Base-by-base conservation (phyloP, 78 protist species). In the Creolimax fragrantissima region DNA sequence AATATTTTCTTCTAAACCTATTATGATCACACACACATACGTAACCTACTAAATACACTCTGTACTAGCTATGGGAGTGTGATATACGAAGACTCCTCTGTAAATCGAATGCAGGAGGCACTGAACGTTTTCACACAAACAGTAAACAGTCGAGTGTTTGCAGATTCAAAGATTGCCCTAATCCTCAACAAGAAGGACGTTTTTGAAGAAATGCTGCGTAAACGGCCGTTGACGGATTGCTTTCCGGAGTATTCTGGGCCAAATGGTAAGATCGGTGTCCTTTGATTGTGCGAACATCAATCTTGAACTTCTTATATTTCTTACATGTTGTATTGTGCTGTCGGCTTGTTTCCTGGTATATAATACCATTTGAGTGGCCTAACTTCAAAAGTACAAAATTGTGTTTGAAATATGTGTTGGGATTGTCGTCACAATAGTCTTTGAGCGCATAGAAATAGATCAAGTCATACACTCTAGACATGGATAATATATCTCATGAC, bases 171-270 rank as follows among this genome's bases (percentile, higher is more conserved):
- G 43, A 41, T 93, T 43, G 42, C 32, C 42, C 89, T 93, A 37
- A 3, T 93, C 89, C 37, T 93, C 37, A 93, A 93, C 93, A 93
- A 93, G 90, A 37, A 4, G 43, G 94, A 93, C 39, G 44, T 91
- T 35, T 84, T 91, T 2, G 88, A 91, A 44, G 4, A 36, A 4
- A 81, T 43, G 44, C 2, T 41, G 42, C 43, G 11, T 43, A 91
- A 45, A 24, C 5, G n/a, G 3, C 35, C 35, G 47, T 42, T 91
- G 36, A 5, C 3, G 4, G 24, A 2, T 36, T 37, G 45, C 66
- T 91, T 91, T 66, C 58, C 88, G 44, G 89, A 91, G 39, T 91
- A 91, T 41, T 6, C 36, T 3, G 93, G 93, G 0, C 1, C 86
- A 17, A 35, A 6, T 32, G 5, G 86, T 1, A 83, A 35, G 86